phyloP scores from a whole-genome alignment of 192 early-diverging fungal genomes.

The Pilobolus umbonatus region DNA sequence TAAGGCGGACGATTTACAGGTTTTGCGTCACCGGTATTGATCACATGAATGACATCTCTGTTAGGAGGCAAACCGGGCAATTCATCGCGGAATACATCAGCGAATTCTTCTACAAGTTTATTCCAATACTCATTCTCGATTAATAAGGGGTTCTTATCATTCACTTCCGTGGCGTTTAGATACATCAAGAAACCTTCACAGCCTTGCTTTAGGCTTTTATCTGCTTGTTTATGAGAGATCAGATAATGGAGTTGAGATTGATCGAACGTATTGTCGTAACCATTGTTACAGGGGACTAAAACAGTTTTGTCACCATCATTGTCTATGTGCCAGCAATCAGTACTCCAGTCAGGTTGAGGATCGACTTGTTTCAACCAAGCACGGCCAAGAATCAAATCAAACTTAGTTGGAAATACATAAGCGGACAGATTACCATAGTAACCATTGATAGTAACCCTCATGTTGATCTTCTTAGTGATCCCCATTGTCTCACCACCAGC shows the following conservation, averaged over 20 bases:
- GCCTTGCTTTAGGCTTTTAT: neutral
- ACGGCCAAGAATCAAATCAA: neutral
- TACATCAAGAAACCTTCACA: neutral
- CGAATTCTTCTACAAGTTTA: neutral
- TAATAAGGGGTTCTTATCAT: too few species aligned
- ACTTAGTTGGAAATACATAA: conserved; percentile 1
- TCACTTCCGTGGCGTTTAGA: too few species aligned
- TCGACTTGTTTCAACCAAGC: neutral
- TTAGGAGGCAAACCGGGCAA: too few species aligned
- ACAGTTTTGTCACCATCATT: too few species aligned
- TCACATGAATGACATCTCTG: too few species aligned
- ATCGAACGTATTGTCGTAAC: neutral
- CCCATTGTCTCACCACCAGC: neutral
- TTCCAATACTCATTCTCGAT: neutral
- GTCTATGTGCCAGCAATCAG: neutral
- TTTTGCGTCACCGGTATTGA: too few species aligned
- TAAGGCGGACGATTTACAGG: too few species aligned
- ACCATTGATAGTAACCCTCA: neutral
- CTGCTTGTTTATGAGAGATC: conserved; percentile 3
- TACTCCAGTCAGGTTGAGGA: neutral
- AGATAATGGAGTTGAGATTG: neutral
- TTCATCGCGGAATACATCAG: too few species aligned
- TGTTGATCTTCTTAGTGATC: neutral
- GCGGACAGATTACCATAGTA: neutral
- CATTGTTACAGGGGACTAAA: neutral